Evolutionary conservation across 139 green algal genomes (phyloP).

Genomic region (Chlorella sp.): DNA sequence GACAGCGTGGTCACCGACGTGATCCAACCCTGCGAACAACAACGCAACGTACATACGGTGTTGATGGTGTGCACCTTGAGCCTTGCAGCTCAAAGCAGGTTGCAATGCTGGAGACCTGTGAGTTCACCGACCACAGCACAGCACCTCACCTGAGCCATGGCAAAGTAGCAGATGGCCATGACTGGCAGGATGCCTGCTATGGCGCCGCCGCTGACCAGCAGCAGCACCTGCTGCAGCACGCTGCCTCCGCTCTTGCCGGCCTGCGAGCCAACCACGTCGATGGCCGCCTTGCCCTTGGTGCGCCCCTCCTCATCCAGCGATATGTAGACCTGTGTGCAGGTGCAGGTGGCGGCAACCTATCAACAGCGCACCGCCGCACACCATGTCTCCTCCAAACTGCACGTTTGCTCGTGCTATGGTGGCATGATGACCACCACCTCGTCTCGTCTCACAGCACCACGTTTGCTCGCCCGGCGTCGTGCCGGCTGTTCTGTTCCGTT

Average conservation of each 20-base stretch:
- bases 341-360: too few species aligned
- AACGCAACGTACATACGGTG: not conserved
- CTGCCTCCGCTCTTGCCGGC: constrained; percentile 36
- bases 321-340: constrained; percentile 55
- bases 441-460: too few species aligned
- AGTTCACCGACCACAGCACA: not conserved
- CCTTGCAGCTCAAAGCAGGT: not conserved
- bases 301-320: constrained; percentile 51
- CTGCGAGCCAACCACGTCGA: constrained; percentile 40
- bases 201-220: not conserved
- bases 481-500: too few species aligned
- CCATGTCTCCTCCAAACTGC: too few species aligned
- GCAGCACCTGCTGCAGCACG: constrained; percentile 37
- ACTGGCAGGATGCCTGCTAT: constrained; percentile 64
- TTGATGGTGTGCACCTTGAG: not conserved
- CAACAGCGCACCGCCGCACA: too few species aligned
- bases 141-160: constrained; percentile 44
- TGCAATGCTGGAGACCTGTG: not conserved
- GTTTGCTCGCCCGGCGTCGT: too few species aligned
- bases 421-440: too few species aligned
- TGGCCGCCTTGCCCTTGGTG: constrained; percentile 90
- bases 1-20: not conserved
- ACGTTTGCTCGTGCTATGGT: too few species aligned
- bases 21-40: not conserved
- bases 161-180: constrained; percentile 60